Evolutionary conservation across 179 eudicot genomes (phyloP).

Genomic region (Camellia oleifera): DNA sequence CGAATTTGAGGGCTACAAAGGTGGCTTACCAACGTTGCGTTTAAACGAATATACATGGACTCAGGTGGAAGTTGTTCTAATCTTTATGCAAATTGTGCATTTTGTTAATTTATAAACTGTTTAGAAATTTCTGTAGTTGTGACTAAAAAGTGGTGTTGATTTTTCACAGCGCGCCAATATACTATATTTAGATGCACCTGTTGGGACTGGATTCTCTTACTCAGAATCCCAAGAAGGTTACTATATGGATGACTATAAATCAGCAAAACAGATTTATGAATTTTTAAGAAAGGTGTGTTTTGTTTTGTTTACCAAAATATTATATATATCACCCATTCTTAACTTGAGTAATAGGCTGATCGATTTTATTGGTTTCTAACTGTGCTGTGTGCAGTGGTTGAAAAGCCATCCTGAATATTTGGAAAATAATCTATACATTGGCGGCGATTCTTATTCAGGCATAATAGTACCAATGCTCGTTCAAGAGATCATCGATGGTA

Average conservation of each 20-base stretch:
- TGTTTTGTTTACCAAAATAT: too few relatives aligned
- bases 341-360: too few relatives aligned
- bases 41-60: not conserved
- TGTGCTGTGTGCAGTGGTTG: slow-evolving; percentile 18
- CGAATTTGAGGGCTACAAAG: not conserved
- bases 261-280: not conserved
- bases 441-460: slow-evolving; percentile 24
- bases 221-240: not conserved
- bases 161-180: not conserved
- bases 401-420: slow-evolving; percentile 14
- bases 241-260: not conserved
- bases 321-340: not conserved
- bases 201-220: slow-evolving; percentile 10
- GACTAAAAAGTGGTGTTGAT: not conserved
- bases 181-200: not conserved
- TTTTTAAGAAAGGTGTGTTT: not conserved
- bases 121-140: not conserved
- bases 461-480: slow-evolving; percentile 17
- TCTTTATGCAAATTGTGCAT: not conserved
- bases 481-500: not conserved
- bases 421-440: slow-evolving; percentile 13
- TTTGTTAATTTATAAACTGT: not conserved
- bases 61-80: not conserved
- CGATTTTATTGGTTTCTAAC: not conserved
- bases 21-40: slow-evolving; percentile 1